These are phyloP conservation scores for Penicillium maclennaniae DNA, from an alignment of 495 filamentous ascomycete genomes.

Conservation along the genomic window DNA sequence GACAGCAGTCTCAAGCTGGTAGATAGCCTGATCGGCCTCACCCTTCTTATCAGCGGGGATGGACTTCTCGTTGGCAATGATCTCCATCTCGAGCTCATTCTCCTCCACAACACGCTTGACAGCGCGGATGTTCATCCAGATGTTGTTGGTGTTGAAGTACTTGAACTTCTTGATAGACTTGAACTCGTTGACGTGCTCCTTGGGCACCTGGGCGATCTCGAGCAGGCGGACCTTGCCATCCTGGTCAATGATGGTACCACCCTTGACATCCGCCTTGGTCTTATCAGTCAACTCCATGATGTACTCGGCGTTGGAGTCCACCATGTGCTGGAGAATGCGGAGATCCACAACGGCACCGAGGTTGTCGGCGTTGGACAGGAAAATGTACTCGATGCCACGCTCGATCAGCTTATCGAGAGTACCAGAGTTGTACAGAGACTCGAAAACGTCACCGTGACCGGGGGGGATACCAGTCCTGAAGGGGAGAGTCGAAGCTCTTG, in stretches of 20 bases:
- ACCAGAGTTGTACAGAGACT: slow-evolving; percentile 99
- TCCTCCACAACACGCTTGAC: slow-evolving; percentile 99
- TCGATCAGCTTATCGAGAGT: slow-evolving; percentile 93
- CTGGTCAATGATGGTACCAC: slow-evolving; percentile 99
- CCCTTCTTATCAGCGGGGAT: slow-evolving; percentile 99
- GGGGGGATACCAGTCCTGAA: slow-evolving; percentile 99
- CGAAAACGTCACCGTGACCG: slow-evolving; percentile 98
- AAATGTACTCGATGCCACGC: slow-evolving; percentile 94
- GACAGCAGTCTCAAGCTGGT: slow-evolving; percentile 98
- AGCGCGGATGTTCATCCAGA: slow-evolving; percentile 97
- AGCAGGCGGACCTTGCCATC: slow-evolving; percentile 93
- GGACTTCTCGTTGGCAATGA: slow-evolving; percentile 98
- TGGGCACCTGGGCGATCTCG: slow-evolving; percentile 99
- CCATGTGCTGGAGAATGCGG: slow-evolving; percentile 98
- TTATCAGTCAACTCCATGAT: slow-evolving; percentile 99
- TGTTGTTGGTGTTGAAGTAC: slow-evolving; percentile 99
- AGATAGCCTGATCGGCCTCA: slow-evolving; percentile 93
- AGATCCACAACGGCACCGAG: slow-evolving; percentile 96
- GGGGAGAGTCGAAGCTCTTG: slow-evolving; percentile 80
- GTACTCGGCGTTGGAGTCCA: slow-evolving; percentile 91
- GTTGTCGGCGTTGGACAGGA: slow-evolving; percentile 99
- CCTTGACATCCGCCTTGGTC: slow-evolving; percentile 99
- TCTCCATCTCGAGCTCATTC: slow-evolving; percentile 98
- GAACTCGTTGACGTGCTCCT: slow-evolving; percentile 99
- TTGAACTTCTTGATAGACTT: slow-evolving; percentile 99